Conservation (phyloP, 192 early-diverging fungal species). For the Jimgerdemannia flammicorona region DNA sequence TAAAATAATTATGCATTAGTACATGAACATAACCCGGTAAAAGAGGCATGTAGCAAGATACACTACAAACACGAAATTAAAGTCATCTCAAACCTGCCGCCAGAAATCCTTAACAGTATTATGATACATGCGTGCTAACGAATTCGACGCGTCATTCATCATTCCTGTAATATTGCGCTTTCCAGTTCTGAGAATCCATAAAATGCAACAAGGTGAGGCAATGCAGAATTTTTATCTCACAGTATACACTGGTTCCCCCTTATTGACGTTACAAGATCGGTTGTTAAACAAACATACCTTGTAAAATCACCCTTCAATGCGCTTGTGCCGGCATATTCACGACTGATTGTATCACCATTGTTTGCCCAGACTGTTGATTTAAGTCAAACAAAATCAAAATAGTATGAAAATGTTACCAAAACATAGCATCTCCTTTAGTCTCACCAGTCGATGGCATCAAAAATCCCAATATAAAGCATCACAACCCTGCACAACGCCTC, state of each 20-base stretch:
- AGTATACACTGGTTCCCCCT: too few species aligned
- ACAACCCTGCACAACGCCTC: not conserved
- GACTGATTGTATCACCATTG: slow-evolving; percentile 74
- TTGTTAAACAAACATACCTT: slow-evolving; percentile 20
- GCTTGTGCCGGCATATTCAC: slow-evolving; percentile 75
- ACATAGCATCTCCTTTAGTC: too few species aligned
- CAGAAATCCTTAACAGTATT: slow-evolving; percentile 75
- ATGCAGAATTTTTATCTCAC: not conserved
- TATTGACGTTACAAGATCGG: too few species aligned
- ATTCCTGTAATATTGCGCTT: slow-evolving; percentile 70
- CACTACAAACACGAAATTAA: not conserved
- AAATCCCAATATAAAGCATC: too few species aligned
- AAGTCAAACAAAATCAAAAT: not conserved
- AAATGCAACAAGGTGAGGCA: not conserved
- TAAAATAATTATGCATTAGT: not conserved
- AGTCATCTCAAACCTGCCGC: slow-evolving; percentile 34
- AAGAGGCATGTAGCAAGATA: not conserved
- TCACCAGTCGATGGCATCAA: too few species aligned
- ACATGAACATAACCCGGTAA: not conserved
- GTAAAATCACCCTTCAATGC: slow-evolving; percentile 80
- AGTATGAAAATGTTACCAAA: not conserved
- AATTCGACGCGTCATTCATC: slow-evolving; percentile 76
- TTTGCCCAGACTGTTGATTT: slow-evolving; percentile 65
- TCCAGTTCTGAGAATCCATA: slow-evolving; percentile 36
- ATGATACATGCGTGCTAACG: slow-evolving; percentile 68